Base-by-base conservation (phyloP, 1,139 yeast species). In the Suhomyces atakaporum region DNA sequence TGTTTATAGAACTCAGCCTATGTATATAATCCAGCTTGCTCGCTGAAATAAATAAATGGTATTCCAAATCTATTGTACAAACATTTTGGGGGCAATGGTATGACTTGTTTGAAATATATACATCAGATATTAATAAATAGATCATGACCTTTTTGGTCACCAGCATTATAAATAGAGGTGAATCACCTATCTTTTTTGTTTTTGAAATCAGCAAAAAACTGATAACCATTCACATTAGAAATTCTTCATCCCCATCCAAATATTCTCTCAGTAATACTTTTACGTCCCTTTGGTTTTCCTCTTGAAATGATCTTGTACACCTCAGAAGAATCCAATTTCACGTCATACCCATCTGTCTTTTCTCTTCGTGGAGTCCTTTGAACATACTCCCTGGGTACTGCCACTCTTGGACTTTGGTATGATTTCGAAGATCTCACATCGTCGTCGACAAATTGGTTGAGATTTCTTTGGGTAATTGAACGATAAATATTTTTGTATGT, bases 381-480 rank as follows among this genome's bases (percentile, higher is more conserved):
- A 10, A 7, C 12, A 7, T 22, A 7, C 11, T 22, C 24, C 10
- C 24, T 8, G 10, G 24, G 24, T 6, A 10, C 24, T n/a, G 35
- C 12, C 2, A 30, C 14, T 16, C 43, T 26, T 2, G 13, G 33
- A 14, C 33, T 29, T 16, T 33, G 40, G 15, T 23, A 29, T 10
- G 47, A 37, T 16, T 37, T 30, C 16, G 35, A 27, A 12, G 47
- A 43, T 11, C 31, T 23, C 5, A 28, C 12, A 25, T 40, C 47
- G 16, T 56, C 55, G 8, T 54, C 56, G 8, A 48, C 29, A 27
- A 41, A 42, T 31, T 43, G 56, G 12, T 54, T 33, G 20, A 62
- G 40, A 39, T 62, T 62, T 26, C 69, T 48, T 45, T 58, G 68
- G n/a, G 72, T 60, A 11, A 68, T 58, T 6, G 70, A 64, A 36